These are phyloP conservation scores for Samsoniella hepiali DNA, from an alignment of 2,329 filamentous ascomycete genomes.

Conservation along the genomic window DNA sequence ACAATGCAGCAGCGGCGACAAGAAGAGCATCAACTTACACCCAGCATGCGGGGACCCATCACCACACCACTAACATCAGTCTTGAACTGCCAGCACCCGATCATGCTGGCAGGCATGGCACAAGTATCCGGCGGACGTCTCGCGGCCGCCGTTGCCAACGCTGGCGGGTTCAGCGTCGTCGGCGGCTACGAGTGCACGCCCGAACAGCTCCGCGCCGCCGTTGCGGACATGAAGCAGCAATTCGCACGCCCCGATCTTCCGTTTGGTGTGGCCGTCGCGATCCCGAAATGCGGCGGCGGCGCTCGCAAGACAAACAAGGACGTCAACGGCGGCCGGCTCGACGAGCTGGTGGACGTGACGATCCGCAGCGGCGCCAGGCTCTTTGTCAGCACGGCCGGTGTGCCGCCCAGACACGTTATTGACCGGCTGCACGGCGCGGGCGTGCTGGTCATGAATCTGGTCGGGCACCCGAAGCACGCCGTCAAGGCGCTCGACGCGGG, in stretches of 20 bases:
- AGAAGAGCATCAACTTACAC: background rate
- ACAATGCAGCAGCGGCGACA: background rate
- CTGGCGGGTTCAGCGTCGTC: constrained; percentile 77
- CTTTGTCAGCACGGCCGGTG: constrained; percentile 85
- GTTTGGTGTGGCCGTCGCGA: constrained; percentile 86
- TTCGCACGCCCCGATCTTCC: constrained; percentile 66
- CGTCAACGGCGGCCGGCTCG: constrained; percentile 84
- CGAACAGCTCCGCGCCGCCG: constrained; percentile 70
- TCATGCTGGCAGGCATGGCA: constrained; percentile 95
- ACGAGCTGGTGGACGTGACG: constrained; percentile 82
- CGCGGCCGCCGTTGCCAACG: constrained; percentile 83
- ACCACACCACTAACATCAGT: constrained; percentile 75
- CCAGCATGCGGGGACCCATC: constrained; percentile 50
- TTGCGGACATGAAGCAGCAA: constrained; percentile 78
- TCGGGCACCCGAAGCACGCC: constrained; percentile 90
- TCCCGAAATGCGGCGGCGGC: constrained; percentile 79
- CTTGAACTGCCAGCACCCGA: constrained; percentile 79
- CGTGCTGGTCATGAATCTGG: constrained; percentile 95
- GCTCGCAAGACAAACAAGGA: constrained; percentile 93
- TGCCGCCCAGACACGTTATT: constrained; percentile 72
- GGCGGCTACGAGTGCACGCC: constrained; percentile 71
- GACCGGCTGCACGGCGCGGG: constrained; percentile 73
- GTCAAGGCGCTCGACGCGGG: constrained; percentile 82
- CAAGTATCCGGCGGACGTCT: constrained; percentile 74
- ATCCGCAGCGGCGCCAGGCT: constrained; percentile 77